Percentiles rank a stretch among this genome's conserved stretches.
Evolutionary conservation across 2,329 filamentous ascomycete genomes (phyloP).

Genomic region (Colletotrichum musicola): DNA sequence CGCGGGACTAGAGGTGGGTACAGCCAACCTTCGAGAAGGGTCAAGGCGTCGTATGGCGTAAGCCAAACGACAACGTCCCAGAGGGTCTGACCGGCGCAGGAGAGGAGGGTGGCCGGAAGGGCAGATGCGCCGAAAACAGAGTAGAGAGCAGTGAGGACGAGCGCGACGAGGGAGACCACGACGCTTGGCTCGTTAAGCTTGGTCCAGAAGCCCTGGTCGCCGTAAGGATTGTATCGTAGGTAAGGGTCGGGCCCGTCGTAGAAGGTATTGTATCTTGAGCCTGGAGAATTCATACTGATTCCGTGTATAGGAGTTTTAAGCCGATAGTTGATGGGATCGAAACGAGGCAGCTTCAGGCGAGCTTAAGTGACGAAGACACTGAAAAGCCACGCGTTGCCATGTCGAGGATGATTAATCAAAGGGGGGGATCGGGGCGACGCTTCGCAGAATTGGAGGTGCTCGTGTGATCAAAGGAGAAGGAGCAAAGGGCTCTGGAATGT

Average conservation of each 20-base stretch:
- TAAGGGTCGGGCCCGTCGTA: conserved; percentile 37
- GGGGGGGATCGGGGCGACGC: conserved; percentile 20
- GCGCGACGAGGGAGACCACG: conserved; percentile 49
- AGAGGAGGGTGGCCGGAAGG: conserved; percentile 46
- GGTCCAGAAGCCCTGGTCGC: conserved; percentile 43
- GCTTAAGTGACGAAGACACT: conserved; percentile 21
- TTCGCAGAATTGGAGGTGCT: conserved; percentile 19
- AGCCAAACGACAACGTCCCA: conserved; percentile 73
- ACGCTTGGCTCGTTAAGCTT: conserved; percentile 51
- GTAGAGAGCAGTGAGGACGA: conserved; percentile 50
- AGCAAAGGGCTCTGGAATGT: conserved; percentile 22
- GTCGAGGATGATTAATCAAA: conserved; percentile 24
- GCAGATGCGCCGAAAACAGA: conserved; percentile 50
- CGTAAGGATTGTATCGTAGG: conserved; percentile 16
- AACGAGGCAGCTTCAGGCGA: conserved; percentile 33
- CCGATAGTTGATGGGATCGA: not conserved
- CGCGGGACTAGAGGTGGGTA: conserved; percentile 59
- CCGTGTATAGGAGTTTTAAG: not conserved
- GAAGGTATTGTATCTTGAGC: conserved; percentile 24
- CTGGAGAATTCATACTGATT: conserved; percentile 39
- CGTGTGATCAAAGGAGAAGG: conserved; percentile 29
- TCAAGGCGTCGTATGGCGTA: conserved; percentile 68
- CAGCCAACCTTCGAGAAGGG: conserved; percentile 68
- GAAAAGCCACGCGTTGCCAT: conserved; percentile 31
- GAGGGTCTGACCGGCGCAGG: conserved; percentile 56